A percentile compares a stretch with the other conserved stretches of the same genome.
Evolutionary conservation across 2,329 filamentous ascomycete species (phyloP).

Genomic region (Chrysosporium keratinophilum): DNA sequence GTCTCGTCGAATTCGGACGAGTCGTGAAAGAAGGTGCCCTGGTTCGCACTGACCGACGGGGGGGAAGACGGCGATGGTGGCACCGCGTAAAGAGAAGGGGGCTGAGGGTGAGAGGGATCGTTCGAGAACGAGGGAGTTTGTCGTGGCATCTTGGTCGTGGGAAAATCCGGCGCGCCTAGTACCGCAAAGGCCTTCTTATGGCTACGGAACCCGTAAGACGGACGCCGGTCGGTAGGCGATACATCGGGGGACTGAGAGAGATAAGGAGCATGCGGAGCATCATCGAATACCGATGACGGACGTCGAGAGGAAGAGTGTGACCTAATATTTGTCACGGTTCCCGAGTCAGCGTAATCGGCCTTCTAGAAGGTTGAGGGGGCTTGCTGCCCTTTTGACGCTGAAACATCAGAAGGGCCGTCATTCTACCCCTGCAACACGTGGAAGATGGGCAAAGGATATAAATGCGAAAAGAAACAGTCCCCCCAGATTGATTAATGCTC

Average conservation of each 20-base stretch:
- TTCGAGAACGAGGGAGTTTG: not conserved
- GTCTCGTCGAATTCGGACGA: conserved; percentile 24
- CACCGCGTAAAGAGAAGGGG: not conserved
- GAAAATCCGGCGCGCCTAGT: conserved; percentile 4
- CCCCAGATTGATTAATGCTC: not conserved
- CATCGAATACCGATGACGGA: conserved; percentile 9
- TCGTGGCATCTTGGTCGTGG: not conserved
- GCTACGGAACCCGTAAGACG: conserved; percentile 17
- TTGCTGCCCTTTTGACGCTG: not conserved
- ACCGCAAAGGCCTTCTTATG: conserved; percentile 7
- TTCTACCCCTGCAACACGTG: conserved; percentile 2
- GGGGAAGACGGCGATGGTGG: conserved; percentile 4
- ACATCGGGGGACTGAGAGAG: conserved; percentile 29
- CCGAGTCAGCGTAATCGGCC: not conserved
- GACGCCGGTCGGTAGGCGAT: conserved; percentile 32
- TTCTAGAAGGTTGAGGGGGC: not conserved
- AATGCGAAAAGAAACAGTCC: not conserved
- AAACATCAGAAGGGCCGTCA: not conserved
- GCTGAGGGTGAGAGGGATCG: not conserved
- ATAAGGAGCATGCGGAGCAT: conserved; percentile 18
- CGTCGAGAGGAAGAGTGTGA: conserved; percentile 1
- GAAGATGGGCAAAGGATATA: not conserved
- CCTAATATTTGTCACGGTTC: conserved; percentile 1
- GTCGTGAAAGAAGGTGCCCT: conserved; percentile 12
- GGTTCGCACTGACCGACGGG: conserved; percentile 4